phyloP scores from a whole-genome alignment of 805 yeast species.

The Tetrapisispora phaffii region DNA sequence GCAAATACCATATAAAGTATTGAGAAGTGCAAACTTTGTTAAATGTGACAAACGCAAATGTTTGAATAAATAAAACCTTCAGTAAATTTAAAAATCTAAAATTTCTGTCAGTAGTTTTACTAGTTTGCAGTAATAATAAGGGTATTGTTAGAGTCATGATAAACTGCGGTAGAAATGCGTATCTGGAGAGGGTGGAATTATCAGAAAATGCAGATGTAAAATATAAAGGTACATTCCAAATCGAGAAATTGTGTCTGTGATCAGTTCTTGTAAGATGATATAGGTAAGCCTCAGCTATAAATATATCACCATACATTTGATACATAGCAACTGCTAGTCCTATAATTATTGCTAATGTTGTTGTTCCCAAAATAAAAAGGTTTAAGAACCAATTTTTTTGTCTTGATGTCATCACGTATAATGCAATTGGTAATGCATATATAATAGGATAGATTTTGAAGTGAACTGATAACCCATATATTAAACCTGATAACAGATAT shows the following conservation, averaged over 20 bases:
- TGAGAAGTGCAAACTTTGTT: conserved; percentile 88
- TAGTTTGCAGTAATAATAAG: conserved; percentile 4
- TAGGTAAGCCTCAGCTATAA: conserved; percentile 63
- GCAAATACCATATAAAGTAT: conserved; percentile 90
- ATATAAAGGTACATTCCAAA: conserved; percentile 69
- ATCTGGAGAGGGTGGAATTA: conserved; percentile 21
- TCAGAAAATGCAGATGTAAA: conserved; percentile 38
- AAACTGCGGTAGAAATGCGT: conserved; percentile 82
- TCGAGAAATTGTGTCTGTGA: conserved; percentile 90
- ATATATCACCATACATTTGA: conserved; percentile 60
- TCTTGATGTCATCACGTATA: conserved; percentile 24
- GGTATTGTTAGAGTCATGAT: conserved; percentile 27
- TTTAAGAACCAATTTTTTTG: conserved; percentile 32
- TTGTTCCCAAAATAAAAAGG: conserved; percentile 34
- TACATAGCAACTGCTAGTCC: conserved; percentile 53
- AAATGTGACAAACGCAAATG: conserved; percentile 65
- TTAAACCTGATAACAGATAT: conserved; percentile 34
- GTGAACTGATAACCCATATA: conserved; percentile 75
- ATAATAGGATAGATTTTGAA: conserved; percentile 88
- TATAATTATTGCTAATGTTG: conserved; percentile 37
- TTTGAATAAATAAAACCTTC: conserved; percentile 60
- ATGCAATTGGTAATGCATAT: conserved; percentile 59
- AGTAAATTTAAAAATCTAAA: conserved; percentile 33
- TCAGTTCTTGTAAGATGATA: conserved; percentile 79
- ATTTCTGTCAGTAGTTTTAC: conserved; percentile 9